Conservation (phyloP, 345 rosid species). For the Physaria fendleri region DNA sequence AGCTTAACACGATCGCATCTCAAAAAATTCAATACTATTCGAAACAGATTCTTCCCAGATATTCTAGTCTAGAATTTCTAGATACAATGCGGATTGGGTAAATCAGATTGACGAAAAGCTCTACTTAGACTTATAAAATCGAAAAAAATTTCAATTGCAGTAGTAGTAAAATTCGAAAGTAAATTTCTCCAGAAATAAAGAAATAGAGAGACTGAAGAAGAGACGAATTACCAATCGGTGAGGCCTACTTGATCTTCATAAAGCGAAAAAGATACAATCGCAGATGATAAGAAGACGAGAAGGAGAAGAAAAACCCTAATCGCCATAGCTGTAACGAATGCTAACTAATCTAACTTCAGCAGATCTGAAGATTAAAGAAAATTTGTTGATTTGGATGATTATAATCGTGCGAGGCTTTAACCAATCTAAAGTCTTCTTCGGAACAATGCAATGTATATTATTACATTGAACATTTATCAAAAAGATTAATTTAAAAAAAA, state of each 20-base stretch:
- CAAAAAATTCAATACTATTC: background rate
- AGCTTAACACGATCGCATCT: conserved; percentile 18
- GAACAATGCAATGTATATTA: too few species aligned
- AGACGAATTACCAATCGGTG: conserved; percentile 66
- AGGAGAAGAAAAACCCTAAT: conserved; percentile 35
- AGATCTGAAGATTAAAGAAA: conserved; percentile 25
- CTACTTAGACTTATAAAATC: background rate
- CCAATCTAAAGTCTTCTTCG: background rate
- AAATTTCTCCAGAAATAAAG: background rate
- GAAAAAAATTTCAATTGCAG: background rate
- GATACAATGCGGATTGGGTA: background rate
- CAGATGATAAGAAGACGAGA: conserved; percentile 38
- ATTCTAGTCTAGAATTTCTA: too few species aligned
- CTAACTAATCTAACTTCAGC: conserved; percentile 13
- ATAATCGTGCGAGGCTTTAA: conserved; percentile 24
- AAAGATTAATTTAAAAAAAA: too few species aligned
- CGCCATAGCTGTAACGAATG: conserved; percentile 50
- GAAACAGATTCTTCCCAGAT: background rate
- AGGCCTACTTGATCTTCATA: conserved; percentile 96
- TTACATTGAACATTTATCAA: too few species aligned
- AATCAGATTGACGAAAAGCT: background rate
- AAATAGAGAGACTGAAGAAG: conserved; percentile 6
- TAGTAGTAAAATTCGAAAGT: background rate
- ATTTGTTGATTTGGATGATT: background rate
- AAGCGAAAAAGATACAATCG: conserved; percentile 43